Evolutionary conservation across 2,329 filamentous ascomycete species (phyloP).

Genomic region (Trichoderma atroviride): DNA sequence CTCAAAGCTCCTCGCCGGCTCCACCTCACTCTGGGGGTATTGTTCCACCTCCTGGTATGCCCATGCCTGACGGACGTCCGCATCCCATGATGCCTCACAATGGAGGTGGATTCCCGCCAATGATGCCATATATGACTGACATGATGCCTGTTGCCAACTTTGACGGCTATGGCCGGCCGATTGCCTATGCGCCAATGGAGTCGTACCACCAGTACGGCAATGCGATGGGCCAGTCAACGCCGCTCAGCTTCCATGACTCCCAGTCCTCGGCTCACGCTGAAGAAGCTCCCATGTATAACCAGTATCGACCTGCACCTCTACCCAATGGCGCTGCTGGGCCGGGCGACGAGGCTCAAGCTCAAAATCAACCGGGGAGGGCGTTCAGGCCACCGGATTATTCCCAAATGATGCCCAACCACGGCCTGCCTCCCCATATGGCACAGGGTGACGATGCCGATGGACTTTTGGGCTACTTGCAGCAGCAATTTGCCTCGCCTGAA

Average conservation of each 20-base stretch:
- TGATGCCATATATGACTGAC: conserved; percentile 42
- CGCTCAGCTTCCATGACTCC: conserved; percentile 64
- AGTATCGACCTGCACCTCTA: conserved; percentile 44
- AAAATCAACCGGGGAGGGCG: conserved; percentile 38
- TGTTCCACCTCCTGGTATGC: conserved; percentile 53
- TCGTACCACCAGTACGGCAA: conserved; percentile 40
- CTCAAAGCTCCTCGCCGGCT: conserved; percentile 61
- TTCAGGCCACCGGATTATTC: conserved; percentile 38
- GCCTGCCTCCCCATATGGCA: conserved; percentile 35
- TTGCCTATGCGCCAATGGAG: conserved; percentile 42
- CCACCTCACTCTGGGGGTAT: conserved; percentile 53
- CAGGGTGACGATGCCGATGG: conserved; percentile 42
- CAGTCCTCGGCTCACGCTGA: conserved; percentile 57
- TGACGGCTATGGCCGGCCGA: conserved; percentile 44
- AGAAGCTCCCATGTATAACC: conserved; percentile 47
- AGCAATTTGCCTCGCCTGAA: conserved; percentile 39
- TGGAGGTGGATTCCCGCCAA: conserved; percentile 43
- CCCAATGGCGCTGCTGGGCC: conserved; percentile 43
- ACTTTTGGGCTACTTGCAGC: conserved; percentile 45
- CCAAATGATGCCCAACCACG: conserved; percentile 40
- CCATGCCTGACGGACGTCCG: conserved; percentile 39
- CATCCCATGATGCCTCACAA: conserved; percentile 39
- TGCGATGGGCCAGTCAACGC: conserved; percentile 57
- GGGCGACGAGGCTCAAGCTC: conserved; percentile 38
- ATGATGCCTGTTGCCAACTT: conserved; percentile 41